Evolutionary conservation across 1,139 yeast species (phyloP).

Genomic region (Yamadazyma mexicana): DNA sequence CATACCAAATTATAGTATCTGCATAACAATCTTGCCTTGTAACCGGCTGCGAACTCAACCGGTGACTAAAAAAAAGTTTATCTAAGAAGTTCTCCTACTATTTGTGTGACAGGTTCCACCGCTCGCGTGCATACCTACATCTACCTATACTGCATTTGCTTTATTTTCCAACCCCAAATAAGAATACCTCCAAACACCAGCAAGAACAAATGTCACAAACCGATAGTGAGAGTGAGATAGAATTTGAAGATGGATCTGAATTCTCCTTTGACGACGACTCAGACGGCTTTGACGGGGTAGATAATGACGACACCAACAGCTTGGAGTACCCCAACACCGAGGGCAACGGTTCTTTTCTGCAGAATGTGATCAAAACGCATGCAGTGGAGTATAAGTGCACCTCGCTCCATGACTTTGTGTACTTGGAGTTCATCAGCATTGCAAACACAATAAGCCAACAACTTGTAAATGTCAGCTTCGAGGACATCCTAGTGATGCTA

Average conservation of each 20-base stretch:
- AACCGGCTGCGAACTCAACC: constrained; percentile 1
- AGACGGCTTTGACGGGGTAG: constrained; percentile 5
- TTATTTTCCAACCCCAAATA: too few species aligned
- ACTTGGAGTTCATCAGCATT: constrained; percentile 7
- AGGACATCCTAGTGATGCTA: constrained; percentile 52
- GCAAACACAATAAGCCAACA: constrained; percentile 7
- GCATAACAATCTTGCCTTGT: too few species aligned
- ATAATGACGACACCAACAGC: constrained; percentile 3
- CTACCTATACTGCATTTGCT: too few species aligned
- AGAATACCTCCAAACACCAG: too few species aligned
- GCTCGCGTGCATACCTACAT: too few species aligned
- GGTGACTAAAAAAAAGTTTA: too few species aligned
- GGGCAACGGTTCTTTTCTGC: not conserved
- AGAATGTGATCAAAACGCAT: not conserved
- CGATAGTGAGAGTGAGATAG: not conserved
- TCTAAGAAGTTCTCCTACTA: too few species aligned
- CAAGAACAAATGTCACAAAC: not conserved
- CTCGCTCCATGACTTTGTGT: constrained; percentile 8
- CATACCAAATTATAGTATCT: not conserved
- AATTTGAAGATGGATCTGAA: constrained; percentile 8
- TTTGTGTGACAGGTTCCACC: too few species aligned
- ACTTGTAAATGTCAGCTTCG: constrained; percentile 13
- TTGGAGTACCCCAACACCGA: not conserved
- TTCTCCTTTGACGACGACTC: constrained; percentile 18
- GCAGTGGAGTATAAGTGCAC: constrained; percentile 6